phyloP scores from a whole-genome alignment of 2,329 filamentous ascomycete genomes.

The Arthrinium phaeospermum region DNA sequence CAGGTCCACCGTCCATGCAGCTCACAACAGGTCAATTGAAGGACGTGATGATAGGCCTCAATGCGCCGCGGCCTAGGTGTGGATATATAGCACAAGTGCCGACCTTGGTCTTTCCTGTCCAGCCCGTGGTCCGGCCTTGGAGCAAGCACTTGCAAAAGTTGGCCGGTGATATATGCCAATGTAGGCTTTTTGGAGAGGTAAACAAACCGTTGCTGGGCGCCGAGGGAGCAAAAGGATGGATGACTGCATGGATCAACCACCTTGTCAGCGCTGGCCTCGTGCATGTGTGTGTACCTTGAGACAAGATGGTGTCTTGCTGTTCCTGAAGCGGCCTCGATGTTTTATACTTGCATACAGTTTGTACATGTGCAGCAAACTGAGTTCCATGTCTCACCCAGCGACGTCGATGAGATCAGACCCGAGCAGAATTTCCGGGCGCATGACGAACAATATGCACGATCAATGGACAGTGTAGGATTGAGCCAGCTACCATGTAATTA shows the following conservation, averaged over 20 bases:
- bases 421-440: constrained; percentile 6
- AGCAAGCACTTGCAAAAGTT: not conserved
- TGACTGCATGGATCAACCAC: not conserved
- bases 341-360: not conserved
- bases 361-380: not conserved
- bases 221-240: not conserved
- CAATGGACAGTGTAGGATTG: not conserved
- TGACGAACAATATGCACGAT: constrained; percentile 12
- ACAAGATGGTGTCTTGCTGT: not conserved
- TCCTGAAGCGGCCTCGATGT: not conserved
- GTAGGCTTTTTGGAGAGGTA: not conserved
- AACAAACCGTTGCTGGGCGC: constrained; percentile 13
- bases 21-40: constrained; percentile 8
- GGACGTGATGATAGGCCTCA: not conserved
- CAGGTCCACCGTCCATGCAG: not conserved
- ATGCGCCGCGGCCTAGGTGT: not conserved
- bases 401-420: constrained; percentile 7
- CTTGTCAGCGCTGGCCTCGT: not conserved
- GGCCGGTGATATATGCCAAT: not conserved
- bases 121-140: not conserved
- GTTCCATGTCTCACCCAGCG: constrained; percentile 1
- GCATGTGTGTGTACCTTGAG: not conserved
- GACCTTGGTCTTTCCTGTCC: not conserved
- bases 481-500: constrained; percentile 17
- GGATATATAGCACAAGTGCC: constrained; percentile 9